Evolutionary conservation across 176 grass and related monocot genomes (phyloP), one percentile per base, ranked within the genome.

Genomic region (Carex pumila): DNA sequence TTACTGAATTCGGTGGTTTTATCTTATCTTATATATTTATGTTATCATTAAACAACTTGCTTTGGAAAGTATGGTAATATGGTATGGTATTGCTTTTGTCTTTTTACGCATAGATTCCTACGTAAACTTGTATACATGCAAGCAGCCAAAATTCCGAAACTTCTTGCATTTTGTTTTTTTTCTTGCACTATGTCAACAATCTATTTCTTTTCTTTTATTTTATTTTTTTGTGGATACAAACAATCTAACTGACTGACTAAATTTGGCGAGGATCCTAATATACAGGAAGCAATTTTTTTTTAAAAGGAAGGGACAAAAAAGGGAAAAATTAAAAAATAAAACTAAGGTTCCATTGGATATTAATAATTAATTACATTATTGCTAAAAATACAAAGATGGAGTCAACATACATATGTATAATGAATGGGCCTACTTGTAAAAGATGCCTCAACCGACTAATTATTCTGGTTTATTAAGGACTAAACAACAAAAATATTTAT

Each of bases 111-210:
- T 49, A 53, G 80, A 82, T 82, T 82, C 39, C 18, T 65, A 52
- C 29, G 36, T 82, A 65, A 68, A 65, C 41, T 49, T 30, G 47
- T 74, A 52, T 66, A 82, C 57, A 68, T 53, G 61, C 19, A 82
- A 82, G 34, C 18, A 67, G 61, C 80, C 80, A 82, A 82, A 82
- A 82, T 49, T 67, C 19, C 8, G 80, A 82, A 82, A 29, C 39
- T 67, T 82, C 80, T 53, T 82, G 61, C 12, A 55, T 77, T 54
- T 77, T 76, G 10, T 63, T 63, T 49, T 62, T 62, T 82, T 65
- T 63, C 18, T 65, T 82, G 45, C 79, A 61, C 21, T 45, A 14
- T 45, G 37, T 3, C 3, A 36, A 36, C 34, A 36, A 36, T 36
- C 34, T 36, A 4, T 4, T 36, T 36, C 0, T 36, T 36, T 34